phyloP scores from a whole-genome alignment of 2,329 filamentous ascomycete species.

The Arthrobotrys sinensis region DNA sequence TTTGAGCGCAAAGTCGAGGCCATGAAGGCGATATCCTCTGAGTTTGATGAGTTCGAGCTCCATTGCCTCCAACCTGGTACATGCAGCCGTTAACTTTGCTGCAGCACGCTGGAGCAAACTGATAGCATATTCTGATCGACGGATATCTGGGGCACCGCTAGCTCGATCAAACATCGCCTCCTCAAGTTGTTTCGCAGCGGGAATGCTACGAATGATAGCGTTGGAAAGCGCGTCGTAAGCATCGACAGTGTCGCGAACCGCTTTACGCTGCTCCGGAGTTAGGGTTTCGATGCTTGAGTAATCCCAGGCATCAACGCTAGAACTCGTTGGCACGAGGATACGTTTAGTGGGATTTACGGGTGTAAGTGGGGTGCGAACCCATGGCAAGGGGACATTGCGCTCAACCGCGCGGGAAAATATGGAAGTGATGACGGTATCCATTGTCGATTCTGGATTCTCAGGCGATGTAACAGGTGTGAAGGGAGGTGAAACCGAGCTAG shows the following conservation, averaged over 20 bases:
- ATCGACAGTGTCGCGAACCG: not conserved
- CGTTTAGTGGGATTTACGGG: not conserved
- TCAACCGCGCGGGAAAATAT: conserved; percentile 1
- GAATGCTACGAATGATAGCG: not conserved
- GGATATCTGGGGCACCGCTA: not conserved
- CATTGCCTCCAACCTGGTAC: not conserved
- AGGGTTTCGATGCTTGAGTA: not conserved
- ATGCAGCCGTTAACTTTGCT: not conserved
- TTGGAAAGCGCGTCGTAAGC: not conserved
- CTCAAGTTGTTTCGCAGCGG: not conserved
- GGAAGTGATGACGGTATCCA: not conserved
- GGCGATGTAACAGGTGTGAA: not conserved
- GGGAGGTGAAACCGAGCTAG: not conserved
- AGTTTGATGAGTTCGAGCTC: not conserved
- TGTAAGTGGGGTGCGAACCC: not conserved
- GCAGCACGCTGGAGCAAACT: not conserved
- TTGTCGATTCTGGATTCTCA: not conserved
- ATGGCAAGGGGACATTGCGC: not conserved
- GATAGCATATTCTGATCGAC: not conserved
- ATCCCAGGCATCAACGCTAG: not conserved
- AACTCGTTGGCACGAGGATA: not conserved
- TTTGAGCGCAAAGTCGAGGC: not conserved
- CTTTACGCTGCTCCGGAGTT: not conserved
- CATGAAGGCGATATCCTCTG: conserved; percentile 13
- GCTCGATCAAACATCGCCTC: not conserved